Conservation (phyloP, 1,284 basidiomycete genomes). For the Pterulicium gracile region DNA sequence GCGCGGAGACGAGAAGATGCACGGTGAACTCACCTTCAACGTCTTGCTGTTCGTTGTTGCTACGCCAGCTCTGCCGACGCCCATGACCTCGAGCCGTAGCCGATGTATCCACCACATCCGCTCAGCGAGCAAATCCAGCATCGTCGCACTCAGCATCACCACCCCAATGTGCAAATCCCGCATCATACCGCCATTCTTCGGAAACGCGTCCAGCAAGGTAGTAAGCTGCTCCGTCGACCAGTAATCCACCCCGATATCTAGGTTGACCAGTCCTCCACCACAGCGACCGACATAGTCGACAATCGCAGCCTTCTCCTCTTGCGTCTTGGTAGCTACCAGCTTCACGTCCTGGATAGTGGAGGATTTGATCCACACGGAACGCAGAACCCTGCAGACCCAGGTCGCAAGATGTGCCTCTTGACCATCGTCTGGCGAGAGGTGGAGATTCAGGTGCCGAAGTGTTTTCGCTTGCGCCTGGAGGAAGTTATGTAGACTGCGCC, state of each 20-base stretch:
- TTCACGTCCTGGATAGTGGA: neutral
- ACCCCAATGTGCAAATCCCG: neutral
- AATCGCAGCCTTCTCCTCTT: neutral
- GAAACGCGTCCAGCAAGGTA: neutral
- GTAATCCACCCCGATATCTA: neutral
- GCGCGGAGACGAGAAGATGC: neutral
- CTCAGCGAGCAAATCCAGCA: neutral
- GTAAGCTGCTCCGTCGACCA: neutral
- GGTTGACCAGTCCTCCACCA: neutral
- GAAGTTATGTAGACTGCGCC: neutral
- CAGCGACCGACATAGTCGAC: neutral
- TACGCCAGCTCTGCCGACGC: neutral
- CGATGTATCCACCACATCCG: neutral
- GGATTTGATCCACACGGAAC: neutral
- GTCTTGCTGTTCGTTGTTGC: neutral
- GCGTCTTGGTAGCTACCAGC: neutral
- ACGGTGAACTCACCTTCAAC: neutral
- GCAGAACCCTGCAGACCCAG: neutral
- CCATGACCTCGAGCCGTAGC: neutral
- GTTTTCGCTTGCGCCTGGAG: neutral
- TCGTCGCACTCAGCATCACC: neutral
- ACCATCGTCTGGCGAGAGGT: neutral
- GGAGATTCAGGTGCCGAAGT: neutral
- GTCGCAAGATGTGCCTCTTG: neutral
- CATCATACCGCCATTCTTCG: neutral